phyloP scores from a whole-genome alignment of 192 early-diverging fungal species.

The Gaertneriomyces sp. region DNA sequence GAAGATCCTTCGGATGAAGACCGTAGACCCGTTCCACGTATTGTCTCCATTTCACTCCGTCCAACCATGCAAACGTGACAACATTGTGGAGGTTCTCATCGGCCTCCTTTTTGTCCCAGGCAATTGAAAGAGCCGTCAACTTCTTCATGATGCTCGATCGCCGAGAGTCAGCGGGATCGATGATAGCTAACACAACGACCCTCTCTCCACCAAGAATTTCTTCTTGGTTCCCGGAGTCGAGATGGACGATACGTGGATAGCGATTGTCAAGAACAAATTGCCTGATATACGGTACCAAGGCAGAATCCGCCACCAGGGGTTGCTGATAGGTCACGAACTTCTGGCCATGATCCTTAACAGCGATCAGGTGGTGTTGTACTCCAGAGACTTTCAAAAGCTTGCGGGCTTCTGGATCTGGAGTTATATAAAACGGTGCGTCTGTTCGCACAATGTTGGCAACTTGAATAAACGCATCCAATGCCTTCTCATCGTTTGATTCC shows the following conservation, averaged over 20 bases:
- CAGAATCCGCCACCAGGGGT: conserved; percentile 33
- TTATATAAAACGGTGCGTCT: conserved; percentile 20
- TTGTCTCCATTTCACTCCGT: conserved; percentile 30
- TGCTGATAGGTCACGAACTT: conserved; percentile 27
- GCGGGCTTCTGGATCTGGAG: conserved; percentile 20
- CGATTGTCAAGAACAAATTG: conserved; percentile 47
- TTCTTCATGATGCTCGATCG: neutral
- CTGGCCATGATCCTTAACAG: conserved; percentile 59
- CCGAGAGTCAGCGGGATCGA: conserved; percentile 44
- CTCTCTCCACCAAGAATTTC: conserved; percentile 64
- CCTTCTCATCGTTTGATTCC: conserved; percentile 5
- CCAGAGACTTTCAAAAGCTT: conserved; percentile 3
- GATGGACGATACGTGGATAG: conserved; percentile 59
- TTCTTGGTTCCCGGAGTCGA: conserved; percentile 66
- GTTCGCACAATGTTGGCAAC: conserved; percentile 18
- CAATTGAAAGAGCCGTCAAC: conserved; percentile 13
- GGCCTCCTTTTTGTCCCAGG: conserved; percentile 13
- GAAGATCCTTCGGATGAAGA: conserved; percentile 20
- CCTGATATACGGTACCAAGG: conserved; percentile 59
- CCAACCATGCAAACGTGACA: conserved; percentile 37
- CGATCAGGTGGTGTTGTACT: conserved; percentile 34
- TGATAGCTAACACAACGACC: conserved; percentile 61
- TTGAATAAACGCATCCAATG: conserved; percentile 11
- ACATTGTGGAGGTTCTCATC: conserved; percentile 19
- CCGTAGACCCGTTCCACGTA: conserved; percentile 49